Evolutionary conservation across 495 filamentous ascomycete species (phyloP).

Genomic region (Pseudoneurospora amorphoporcata): DNA sequence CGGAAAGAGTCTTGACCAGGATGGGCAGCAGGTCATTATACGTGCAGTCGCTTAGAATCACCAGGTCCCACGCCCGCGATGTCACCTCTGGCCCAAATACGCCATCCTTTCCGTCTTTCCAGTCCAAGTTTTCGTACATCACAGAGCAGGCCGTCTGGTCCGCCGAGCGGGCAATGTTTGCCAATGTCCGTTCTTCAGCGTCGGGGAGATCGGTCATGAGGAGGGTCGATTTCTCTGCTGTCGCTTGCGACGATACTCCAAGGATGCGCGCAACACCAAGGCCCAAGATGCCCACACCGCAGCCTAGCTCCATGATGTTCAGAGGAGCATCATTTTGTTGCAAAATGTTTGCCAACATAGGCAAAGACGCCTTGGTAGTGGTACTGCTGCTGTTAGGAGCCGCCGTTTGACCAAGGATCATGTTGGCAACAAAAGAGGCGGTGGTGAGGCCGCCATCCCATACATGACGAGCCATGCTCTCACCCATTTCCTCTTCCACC

Average conservation of each 20-base stretch:
- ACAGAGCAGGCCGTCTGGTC: constrained; percentile 4
- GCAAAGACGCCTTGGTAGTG: background rate
- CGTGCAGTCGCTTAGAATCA: constrained; percentile 85
- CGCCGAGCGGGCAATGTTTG: constrained; percentile 28
- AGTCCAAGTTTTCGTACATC: constrained; percentile 60
- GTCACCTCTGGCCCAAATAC: constrained; percentile 25
- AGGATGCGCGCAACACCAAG: constrained; percentile 57
- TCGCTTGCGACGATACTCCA: constrained; percentile 11
- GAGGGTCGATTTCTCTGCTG: constrained; percentile 29
- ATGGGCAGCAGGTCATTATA: constrained; percentile 83
- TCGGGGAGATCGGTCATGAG: constrained; percentile 77
- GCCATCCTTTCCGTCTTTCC: constrained; percentile 42
- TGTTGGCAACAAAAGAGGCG: constrained; percentile 26
- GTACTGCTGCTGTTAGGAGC: background rate
- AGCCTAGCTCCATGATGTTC: constrained; percentile 66
- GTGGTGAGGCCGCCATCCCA: constrained; percentile 55
- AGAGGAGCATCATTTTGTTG: constrained; percentile 15
- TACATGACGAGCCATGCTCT: constrained; percentile 89
- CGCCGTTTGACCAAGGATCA: constrained; percentile 8
- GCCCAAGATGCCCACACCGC: constrained; percentile 78
- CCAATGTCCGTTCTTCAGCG: constrained; percentile 45
- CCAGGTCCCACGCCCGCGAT: constrained; percentile 49
- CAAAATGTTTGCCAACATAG: constrained; percentile 7
- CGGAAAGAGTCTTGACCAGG: constrained; percentile 58
- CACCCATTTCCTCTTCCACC: constrained; percentile 85